Evolutionary conservation across 1,284 basidiomycete species (phyloP).

Genomic region (Apiotrichum domesticum): DNA sequence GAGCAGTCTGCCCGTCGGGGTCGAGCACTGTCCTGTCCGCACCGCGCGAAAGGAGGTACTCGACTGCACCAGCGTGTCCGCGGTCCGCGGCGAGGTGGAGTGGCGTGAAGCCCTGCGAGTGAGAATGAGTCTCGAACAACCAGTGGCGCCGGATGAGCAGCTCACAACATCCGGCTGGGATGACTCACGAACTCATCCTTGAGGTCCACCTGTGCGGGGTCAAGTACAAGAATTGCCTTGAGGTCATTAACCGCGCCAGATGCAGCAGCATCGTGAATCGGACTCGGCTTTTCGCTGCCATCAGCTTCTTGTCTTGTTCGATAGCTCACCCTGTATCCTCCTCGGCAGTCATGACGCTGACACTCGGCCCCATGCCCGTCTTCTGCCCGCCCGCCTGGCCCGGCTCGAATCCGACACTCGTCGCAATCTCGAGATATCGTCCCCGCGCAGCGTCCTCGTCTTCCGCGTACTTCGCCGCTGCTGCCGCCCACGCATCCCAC

Average conservation of each 20-base stretch:
- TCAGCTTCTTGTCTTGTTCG: too few species aligned
- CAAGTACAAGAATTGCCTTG: conserved; percentile 49
- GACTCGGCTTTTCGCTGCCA: not conserved
- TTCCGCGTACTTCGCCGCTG: conserved; percentile 52
- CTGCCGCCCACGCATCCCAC: conserved; percentile 73
- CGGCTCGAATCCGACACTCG: conserved; percentile 59
- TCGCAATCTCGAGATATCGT: conserved; percentile 66
- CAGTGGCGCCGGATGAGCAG: not conserved
- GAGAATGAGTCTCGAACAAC: not conserved
- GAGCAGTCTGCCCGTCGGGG: conserved; percentile 36
- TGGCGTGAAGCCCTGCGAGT: conserved; percentile 68
- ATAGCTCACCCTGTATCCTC: conserved; percentile 2
- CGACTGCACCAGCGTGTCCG: conserved; percentile 58
- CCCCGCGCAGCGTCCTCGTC: conserved; percentile 38
- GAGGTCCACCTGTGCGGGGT: conserved; percentile 50
- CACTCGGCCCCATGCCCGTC: conserved; percentile 52
- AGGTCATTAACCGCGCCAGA: conserved; percentile 54
- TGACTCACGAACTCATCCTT: conserved; percentile 60
- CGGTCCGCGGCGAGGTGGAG: conserved; percentile 79
- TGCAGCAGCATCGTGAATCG: conserved; percentile 61
- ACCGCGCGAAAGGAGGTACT: conserved; percentile 59
- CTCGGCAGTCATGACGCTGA: conserved; percentile 56
- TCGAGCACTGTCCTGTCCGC: conserved; percentile 60
- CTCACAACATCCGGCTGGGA: not conserved
- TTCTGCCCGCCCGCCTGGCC: conserved; percentile 10